phyloP scores from a whole-genome alignment of 768 basidiomycete genomes.

The Nevesoporus exiguus region DNA sequence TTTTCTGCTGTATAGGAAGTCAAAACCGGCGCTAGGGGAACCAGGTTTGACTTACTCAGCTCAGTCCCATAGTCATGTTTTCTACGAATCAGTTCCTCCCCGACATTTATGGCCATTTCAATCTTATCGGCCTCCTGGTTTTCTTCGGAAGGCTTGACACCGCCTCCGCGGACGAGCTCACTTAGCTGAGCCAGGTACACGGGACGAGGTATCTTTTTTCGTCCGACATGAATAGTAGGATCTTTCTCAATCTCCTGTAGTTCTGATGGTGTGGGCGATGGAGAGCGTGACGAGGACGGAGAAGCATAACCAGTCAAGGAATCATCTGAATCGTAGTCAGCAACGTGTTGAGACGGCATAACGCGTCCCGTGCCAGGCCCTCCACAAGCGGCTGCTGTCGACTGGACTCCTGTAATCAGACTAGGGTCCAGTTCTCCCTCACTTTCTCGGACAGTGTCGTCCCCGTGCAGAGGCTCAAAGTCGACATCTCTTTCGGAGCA shows the following conservation, averaged over 20 bases:
- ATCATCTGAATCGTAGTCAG: constrained; percentile 75
- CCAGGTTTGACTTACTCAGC: constrained; percentile 50
- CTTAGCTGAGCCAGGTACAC: constrained; percentile 89
- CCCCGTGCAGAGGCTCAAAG: constrained; percentile 32
- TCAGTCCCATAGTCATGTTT: constrained; percentile 87
- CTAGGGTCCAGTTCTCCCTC: constrained; percentile 7
- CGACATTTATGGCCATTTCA: constrained; percentile 76
- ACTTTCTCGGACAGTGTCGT: constrained; percentile 1
- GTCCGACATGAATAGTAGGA: constrained; percentile 70
- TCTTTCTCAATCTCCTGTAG: constrained; percentile 83
- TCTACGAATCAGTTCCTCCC: constrained; percentile 78
- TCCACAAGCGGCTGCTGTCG: background rate
- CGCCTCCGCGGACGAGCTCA: constrained; percentile 65
- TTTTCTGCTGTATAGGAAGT: constrained; percentile 70
- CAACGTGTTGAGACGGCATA: constrained; percentile 12
- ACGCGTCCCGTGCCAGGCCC: background rate
- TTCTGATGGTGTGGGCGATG: constrained; percentile 78
- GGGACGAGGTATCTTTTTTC: constrained; percentile 71
- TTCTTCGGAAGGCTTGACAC: constrained; percentile 48
- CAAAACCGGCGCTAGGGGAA: constrained; percentile 2
- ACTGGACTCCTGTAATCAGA: constrained; percentile 14
- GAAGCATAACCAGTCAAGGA: constrained; percentile 77
- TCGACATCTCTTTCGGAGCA: constrained; percentile 51
- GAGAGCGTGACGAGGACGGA: constrained; percentile 59
- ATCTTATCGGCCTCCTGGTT: constrained; percentile 69